Conservation (phyloP, 495 filamentous ascomycete species). For the Poronia punctata region DNA sequence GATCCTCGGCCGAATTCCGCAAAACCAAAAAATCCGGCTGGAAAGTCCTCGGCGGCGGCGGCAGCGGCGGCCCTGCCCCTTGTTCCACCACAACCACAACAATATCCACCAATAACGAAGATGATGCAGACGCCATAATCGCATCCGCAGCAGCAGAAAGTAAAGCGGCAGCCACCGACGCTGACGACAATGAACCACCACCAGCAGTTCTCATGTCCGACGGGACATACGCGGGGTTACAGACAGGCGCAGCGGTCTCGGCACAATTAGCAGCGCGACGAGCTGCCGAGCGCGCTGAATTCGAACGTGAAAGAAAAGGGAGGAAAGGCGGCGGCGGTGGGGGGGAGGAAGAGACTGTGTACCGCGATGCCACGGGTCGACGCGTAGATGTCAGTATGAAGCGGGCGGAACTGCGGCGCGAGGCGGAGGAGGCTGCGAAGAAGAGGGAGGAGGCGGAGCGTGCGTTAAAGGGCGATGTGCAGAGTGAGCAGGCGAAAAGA, state of each 20-base stretch:
- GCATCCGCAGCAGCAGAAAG: constrained; percentile 63
- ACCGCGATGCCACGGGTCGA: constrained; percentile 86
- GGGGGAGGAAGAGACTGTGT: constrained; percentile 69
- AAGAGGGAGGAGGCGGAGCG: constrained; percentile 56
- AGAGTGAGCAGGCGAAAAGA: constrained; percentile 50
- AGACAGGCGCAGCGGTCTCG: constrained; percentile 71
- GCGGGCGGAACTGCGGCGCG: constrained; percentile 71
- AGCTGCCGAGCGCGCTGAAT: constrained; percentile 41
- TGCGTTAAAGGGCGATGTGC: constrained; percentile 76
- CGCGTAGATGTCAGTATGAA: constrained; percentile 88
- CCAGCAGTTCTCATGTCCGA: constrained; percentile 64
- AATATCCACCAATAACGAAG: not conserved
- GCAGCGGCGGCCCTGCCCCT: constrained; percentile 33
- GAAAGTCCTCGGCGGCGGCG: constrained; percentile 56
- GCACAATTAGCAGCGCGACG: constrained; percentile 57
- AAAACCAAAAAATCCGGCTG: constrained; percentile 70
- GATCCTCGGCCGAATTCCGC: constrained; percentile 62
- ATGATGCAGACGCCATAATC: constrained; percentile 72
- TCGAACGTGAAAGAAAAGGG: constrained; percentile 14
- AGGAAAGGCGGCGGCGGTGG: not conserved
- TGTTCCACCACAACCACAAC: constrained; percentile 21
- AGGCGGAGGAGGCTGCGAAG: constrained; percentile 61
- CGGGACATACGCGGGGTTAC: constrained; percentile 78
- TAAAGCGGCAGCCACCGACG: constrained; percentile 44
- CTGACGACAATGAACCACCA: constrained; percentile 33